Evolutionary conservation across 345 rosid genomes (phyloP).

Genomic region (Arabidopsis thaliana): DNA sequence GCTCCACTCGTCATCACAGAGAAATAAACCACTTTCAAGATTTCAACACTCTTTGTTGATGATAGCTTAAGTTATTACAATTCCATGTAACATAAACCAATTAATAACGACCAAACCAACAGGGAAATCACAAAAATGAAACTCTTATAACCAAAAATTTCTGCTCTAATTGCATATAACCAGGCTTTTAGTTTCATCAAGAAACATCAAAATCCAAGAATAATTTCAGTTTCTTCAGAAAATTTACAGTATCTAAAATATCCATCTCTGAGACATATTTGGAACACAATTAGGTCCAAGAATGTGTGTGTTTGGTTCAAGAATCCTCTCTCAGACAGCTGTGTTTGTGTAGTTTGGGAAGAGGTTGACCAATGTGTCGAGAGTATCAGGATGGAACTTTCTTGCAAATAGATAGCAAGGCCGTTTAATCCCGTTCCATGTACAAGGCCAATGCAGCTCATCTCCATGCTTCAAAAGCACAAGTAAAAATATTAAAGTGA

Average conservation of each 20-base stretch:
- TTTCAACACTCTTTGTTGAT: background rate
- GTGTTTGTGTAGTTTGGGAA: constrained; percentile 71
- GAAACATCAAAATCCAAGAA: constrained; percentile 24
- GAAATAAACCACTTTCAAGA: constrained; percentile 10
- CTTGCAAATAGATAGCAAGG: constrained; percentile 96
- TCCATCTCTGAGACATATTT: constrained; percentile 19
- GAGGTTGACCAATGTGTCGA: constrained; percentile 68
- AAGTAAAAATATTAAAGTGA: constrained; percentile 3
- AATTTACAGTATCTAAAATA: constrained; percentile 40
- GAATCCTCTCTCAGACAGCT: constrained; percentile 43
- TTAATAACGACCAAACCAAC: background rate
- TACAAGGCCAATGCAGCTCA: constrained; percentile 65
- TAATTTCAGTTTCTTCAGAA: constrained; percentile 24
- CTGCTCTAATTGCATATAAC: constrained; percentile 32
- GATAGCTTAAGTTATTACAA: background rate
- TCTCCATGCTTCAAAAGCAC: constrained; percentile 56
- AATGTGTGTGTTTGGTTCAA: constrained; percentile 26
- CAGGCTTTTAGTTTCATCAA: constrained; percentile 24
- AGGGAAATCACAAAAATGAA: background rate
- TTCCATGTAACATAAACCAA: background rate
- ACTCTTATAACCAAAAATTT: constrained; percentile 25
- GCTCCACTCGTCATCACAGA: constrained; percentile 60
- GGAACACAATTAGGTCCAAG: constrained; percentile 25
- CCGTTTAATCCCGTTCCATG: constrained; percentile 90
- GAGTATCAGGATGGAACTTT: constrained; percentile 76